Base-by-base conservation (phyloP, 2,329 filamentous ascomycete species). In the Camillea tinctor region DNA sequence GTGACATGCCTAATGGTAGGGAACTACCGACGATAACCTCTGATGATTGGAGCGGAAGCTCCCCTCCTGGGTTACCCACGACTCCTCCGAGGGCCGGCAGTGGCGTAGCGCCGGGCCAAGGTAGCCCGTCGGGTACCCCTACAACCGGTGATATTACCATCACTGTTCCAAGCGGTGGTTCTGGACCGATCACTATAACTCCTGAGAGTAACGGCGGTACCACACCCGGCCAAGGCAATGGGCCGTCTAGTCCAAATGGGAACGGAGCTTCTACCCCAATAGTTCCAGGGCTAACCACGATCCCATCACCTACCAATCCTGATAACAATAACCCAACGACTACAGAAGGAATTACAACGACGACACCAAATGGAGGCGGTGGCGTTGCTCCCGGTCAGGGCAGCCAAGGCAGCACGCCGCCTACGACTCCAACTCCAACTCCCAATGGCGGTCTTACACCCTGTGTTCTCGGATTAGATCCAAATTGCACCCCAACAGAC, bases 1-100 rank as follows among this genome's bases (percentile, higher is more conserved):
- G 69, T 2, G 62, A 67, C 13, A 56, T 71, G 23, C 71, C 71
- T 30, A 61, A 56, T 22, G 63, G 58, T 17, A 57, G 67, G 44
- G 62, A 60, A 11, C 8, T 61, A 8, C 56, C 59, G 40, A 55
- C 61, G 13, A 52, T 48, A 3, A 54, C 54, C 26, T 30, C 26
- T 22, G 26, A 36, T 15, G 36, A 20, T 54, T 36, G 53, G 26
- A 54, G 49, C 52, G 57, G 59, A 44, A 19, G 54, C 6, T 26
- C 50, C 55, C 13, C 52, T n/a, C 50, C 51, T n/a, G 55, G 57
- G 19, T 57, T 55, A 4, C 56, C 59, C 36, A 62, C 64, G 9
- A 56, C 54, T 19, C 36, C 62, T 9, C 60, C 61, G 11, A 58
- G 58, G 23, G 57, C 54, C 15, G 60, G 57, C 19, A 56, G 57